Conservation (phyloP, 1,139 yeast genomes). For the Sugiyamaella neomexicana region DNA sequence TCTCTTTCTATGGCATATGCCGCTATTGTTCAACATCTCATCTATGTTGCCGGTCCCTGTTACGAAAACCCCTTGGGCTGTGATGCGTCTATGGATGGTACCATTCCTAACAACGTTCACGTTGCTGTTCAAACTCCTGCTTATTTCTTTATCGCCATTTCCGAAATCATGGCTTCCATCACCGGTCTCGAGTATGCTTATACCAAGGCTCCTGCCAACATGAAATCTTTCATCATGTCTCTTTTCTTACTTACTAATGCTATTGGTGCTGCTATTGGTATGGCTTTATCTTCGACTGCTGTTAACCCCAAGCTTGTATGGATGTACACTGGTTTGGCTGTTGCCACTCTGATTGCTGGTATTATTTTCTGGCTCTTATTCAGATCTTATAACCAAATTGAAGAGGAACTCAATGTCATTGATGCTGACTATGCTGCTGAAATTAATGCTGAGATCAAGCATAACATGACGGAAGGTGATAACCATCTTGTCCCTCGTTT, state of each 20-base stretch:
- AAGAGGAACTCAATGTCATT: conserved; percentile 61
- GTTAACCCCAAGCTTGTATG: conserved; percentile 68
- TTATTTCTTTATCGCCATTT: conserved; percentile 58
- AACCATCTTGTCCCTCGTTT: not conserved
- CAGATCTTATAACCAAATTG: conserved; percentile 56
- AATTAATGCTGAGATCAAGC: conserved; percentile 31
- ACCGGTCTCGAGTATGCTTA: conserved; percentile 71
- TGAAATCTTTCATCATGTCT: conserved; percentile 68
- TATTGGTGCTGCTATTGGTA: conserved; percentile 69
- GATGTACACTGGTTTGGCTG: conserved; percentile 64
- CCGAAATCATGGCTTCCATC: conserved; percentile 65
- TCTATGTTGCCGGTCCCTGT: conserved; percentile 77
- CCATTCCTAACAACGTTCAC: conserved; percentile 54
- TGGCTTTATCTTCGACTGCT: conserved; percentile 66
- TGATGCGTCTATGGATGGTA: conserved; percentile 38
- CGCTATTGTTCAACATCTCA: conserved; percentile 73
- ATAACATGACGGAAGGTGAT: conserved; percentile 10
- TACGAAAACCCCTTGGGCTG: conserved; percentile 56
- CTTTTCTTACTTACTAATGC: conserved; percentile 63
- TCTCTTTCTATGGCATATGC: conserved; percentile 74
- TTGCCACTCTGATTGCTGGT: conserved; percentile 61
- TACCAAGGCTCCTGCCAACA: conserved; percentile 64
- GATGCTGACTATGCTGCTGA: conserved; percentile 45
- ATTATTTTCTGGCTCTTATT: conserved; percentile 61
- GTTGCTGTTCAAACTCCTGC: conserved; percentile 67